A percentile compares a stretch with the other conserved stretches of the same genome.
phyloP scores from a whole-genome alignment of 140 eudicot species.

The Cichorium intybus region DNA sequence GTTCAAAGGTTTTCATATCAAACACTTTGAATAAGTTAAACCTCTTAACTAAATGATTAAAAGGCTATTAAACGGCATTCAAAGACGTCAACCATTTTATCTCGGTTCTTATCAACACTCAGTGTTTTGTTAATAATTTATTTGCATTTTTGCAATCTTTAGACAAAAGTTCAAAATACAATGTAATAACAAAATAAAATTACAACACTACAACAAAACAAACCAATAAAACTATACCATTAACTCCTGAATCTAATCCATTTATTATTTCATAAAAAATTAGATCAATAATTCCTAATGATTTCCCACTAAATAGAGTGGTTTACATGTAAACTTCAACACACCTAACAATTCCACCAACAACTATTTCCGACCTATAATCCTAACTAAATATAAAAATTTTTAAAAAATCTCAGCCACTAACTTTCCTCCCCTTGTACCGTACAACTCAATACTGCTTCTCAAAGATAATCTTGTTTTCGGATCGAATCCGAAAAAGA shows the following conservation, averaged over 20 bases:
- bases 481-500: conserved; percentile 31
- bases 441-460: conserved; percentile 22
- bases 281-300: conserved; percentile 10
- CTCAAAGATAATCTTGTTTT: conserved; percentile 13
- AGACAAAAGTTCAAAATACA: no score
- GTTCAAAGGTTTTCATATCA: no score
- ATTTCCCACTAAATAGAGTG: conserved; percentile 40
- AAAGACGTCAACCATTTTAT: no score
- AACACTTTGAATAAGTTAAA: no score
- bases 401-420: conserved; percentile 16
- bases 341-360: conserved; percentile 28
- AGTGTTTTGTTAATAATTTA: no score
- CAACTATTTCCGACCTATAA: conserved; percentile 12
- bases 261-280: neutral
- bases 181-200: no score
- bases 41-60: no score
- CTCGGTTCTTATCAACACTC: no score
- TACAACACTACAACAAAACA: neutral
- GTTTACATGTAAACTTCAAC: conserved; percentile 31
- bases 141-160: no score
- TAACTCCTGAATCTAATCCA: neutral
- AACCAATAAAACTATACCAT: no score
- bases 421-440: neutral
- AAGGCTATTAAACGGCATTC: no score
- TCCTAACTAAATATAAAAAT: conserved; percentile 1